phyloP scores from a whole-genome alignment of 169 alveolate species.

The Plasmodium gonderi region DNA sequence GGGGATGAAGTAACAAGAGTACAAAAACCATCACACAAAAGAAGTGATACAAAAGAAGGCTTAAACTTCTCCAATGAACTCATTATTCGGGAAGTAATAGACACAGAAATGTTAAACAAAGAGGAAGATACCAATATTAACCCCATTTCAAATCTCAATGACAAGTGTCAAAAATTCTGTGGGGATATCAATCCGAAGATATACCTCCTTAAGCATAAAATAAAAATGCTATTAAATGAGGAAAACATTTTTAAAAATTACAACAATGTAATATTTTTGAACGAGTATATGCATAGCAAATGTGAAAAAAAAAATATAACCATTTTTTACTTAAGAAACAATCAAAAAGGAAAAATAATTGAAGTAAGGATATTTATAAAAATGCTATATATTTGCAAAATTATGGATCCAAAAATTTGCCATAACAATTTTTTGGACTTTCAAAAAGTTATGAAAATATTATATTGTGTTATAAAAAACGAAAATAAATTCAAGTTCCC shows the following conservation, averaged over 20 bases:
- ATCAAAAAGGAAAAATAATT: constrained; percentile 21
- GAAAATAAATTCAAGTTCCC: background rate
- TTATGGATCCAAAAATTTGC: background rate
- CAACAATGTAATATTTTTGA: constrained; percentile 19
- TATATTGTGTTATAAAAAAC: constrained; percentile 10
- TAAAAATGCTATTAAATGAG: constrained; percentile 17
- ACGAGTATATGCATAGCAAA: constrained; percentile 38
- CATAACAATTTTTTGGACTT: constrained; percentile 4
- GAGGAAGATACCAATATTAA: background rate
- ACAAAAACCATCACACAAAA: too few relatives aligned
- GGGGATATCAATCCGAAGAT: background rate
- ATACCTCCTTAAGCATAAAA: constrained; percentile 57
- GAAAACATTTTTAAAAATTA: constrained; percentile 49
- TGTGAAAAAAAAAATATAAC: constrained; percentile 39
- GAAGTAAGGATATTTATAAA: constrained; percentile 54
- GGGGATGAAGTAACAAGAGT: too few relatives aligned
- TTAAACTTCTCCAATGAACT: background rate
- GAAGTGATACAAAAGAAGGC: too few relatives aligned
- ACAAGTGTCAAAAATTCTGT: background rate
- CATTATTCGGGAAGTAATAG: background rate
- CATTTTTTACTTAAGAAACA: constrained; percentile 34
- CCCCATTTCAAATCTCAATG: background rate
- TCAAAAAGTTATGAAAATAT: constrained; percentile 61
- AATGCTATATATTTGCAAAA: constrained; percentile 33
- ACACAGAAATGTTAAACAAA: background rate